phyloP scores from a whole-genome alignment of 805 yeast species.

The Myxozyma kluyveri region DNA sequence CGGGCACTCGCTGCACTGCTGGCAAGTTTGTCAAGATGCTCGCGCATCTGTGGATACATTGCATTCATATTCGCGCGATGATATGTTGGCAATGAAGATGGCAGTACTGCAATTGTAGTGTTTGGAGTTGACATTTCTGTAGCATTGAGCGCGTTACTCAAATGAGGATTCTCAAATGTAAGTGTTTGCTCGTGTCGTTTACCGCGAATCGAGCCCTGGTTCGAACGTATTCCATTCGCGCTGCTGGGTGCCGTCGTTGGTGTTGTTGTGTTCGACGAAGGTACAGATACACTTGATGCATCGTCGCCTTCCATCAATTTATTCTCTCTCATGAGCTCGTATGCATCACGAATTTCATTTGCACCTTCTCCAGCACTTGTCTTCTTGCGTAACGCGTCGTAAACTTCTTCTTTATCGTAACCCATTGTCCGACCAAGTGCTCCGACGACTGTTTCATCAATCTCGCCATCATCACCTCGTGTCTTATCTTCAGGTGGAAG shows the following conservation, averaged over 20 bases:
- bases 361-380: slow-evolving; percentile 44
- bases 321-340: slow-evolving; percentile 77
- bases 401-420: slow-evolving; percentile 77
- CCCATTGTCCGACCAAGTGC: slow-evolving; percentile 84
- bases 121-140: slow-evolving; percentile 48
- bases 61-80: slow-evolving; percentile 82
- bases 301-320: slow-evolving; percentile 60
- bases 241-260: slow-evolving; percentile 57
- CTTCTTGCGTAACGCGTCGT: slow-evolving; percentile 57
- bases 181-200: slow-evolving; percentile 40
- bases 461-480: slow-evolving; percentile 39
- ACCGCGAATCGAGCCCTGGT: slow-evolving; percentile 19
- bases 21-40: slow-evolving; percentile 41
- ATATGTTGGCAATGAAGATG: slow-evolving; percentile 89
- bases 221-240: slow-evolving; percentile 24
- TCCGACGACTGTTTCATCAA: slow-evolving; percentile 72
- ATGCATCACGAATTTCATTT: slow-evolving; percentile 77
- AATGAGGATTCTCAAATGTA: slow-evolving; percentile 41
- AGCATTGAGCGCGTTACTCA: slow-evolving; percentile 37
- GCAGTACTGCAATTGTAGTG: slow-evolving; percentile 86
- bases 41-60: slow-evolving; percentile 25
- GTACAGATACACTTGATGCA: slow-evolving; percentile 47
- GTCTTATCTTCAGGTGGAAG: slow-evolving; percentile 52
- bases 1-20: slow-evolving; percentile 45
- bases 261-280: slow-evolving; percentile 49